Conservation (phyloP, 257 asterid species). For the Misopates orontium region DNA sequence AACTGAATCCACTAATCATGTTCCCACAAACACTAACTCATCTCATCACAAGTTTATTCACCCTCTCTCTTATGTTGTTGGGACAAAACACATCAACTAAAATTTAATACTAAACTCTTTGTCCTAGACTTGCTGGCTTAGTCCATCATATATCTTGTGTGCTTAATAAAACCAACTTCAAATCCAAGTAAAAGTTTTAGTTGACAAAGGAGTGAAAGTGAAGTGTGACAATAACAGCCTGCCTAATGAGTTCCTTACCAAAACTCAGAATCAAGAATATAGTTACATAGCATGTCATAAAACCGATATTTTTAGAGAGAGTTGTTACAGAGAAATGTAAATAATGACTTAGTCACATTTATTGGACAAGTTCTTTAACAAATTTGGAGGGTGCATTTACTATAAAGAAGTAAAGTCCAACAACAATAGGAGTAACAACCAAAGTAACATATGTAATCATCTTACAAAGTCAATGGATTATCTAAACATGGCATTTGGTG, state of each 20-base stretch:
- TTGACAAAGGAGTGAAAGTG: conserved; percentile 30
- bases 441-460: no score
- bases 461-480: no score
- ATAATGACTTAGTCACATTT: no score
- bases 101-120: conserved; percentile 5
- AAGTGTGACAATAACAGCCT: conserved; percentile 34
- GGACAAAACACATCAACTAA: conserved; percentile 36
- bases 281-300: background rate
- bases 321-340: no score
- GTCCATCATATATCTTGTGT: no score
- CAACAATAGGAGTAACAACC: no score
- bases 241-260: conserved; percentile 24
- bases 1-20: conserved; percentile 16
- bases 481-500: no score
- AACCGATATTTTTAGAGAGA: background rate
- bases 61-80: conserved; percentile 23
- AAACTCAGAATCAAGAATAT: background rate
- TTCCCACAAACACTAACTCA: conserved; percentile 19
- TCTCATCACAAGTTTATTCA: conserved; percentile 13
- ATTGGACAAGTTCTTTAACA: no score
- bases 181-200: background rate
- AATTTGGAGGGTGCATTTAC: no score
- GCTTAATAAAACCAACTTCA: background rate
- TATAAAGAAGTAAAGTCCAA: no score
- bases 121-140: no score